Evolutionary conservation across 371 early-diverging fungal species (phyloP).

Genomic region (Lichtheimia corymbifera): DNA sequence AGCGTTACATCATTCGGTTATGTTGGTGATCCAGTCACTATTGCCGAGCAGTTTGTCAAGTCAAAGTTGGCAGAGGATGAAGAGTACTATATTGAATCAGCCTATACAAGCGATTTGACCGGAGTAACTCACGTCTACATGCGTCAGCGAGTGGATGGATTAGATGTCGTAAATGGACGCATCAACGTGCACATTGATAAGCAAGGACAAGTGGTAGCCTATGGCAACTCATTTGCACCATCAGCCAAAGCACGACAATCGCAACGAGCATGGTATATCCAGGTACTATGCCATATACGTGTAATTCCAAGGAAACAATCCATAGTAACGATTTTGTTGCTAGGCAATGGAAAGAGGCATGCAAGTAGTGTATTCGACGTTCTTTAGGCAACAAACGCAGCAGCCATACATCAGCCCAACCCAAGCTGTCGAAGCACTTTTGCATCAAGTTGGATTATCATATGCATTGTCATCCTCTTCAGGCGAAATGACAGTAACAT

Average conservation of each 20-base stretch:
- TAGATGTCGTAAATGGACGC: slow-evolving; percentile 80
- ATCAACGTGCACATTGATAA: slow-evolving; percentile 81
- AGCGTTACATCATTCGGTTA: not conserved
- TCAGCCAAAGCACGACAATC: slow-evolving; percentile 17
- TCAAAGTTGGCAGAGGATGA: not conserved
- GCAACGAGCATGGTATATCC: not conserved
- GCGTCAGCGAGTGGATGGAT: slow-evolving; percentile 71
- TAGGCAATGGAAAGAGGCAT: slow-evolving; percentile 25
- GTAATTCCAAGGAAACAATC: no score
- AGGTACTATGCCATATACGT: not conserved
- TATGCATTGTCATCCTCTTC: slow-evolving; percentile 1
- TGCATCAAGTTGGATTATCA: slow-evolving; percentile 7
- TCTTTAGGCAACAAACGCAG: slow-evolving; percentile 3
- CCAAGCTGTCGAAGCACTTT: slow-evolving; percentile 30
- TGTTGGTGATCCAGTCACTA: slow-evolving; percentile 1
- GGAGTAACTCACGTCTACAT: slow-evolving; percentile 84
- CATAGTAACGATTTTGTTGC: no score
- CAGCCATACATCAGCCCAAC: slow-evolving; percentile 22
- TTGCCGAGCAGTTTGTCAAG: not conserved
- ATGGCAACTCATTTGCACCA: slow-evolving; percentile 69
- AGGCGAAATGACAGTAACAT: not conserved
- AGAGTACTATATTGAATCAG: slow-evolving; percentile 42
- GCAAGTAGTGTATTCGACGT: slow-evolving; percentile 2
- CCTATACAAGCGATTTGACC: slow-evolving; percentile 70
- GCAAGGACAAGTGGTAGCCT: slow-evolving; percentile 69